Base-by-base conservation (phyloP, 2,329 filamentous ascomycete genomes). In the Penicillium janthinellum region DNA sequence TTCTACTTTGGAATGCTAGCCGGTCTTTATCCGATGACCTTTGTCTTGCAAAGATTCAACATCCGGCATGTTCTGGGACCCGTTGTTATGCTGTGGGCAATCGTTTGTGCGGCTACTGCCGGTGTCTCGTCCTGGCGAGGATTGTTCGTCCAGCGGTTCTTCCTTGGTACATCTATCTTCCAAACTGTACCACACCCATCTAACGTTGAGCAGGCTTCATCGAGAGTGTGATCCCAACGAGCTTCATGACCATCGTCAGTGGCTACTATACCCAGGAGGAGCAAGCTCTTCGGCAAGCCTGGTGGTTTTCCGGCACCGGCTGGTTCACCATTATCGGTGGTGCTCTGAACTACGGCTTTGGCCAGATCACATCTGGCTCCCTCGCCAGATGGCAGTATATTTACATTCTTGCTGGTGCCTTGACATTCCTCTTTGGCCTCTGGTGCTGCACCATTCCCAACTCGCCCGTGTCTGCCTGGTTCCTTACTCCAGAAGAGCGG, bases 1-100 rank as follows among this genome's bases (percentile, higher is more conserved):
- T 92, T 92, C 78, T 92, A 92, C 78, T 91, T 92, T 65, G 90
- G 90, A 39, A 90, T 90, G 88, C 81, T 93, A 2, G 86, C 84
- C 0, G 90, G 90, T 0, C 78, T 90, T 3, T 92, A 91, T 62
- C 90, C 89, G 1, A 86, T 91, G 84, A 88, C 88, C 0, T 90
- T 89, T 60, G 79, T 84, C 0, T 79, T 91, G 1, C 90, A 92
- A 73, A 84, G 85, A 20, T 90, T 91, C 77, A 80, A 86, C 60
- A 81, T 86, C 1, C 84, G 86, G n/a, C 81, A 82, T 49, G 84
- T 89, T 1, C 81, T 92, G 2, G 88, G 88, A n/a, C 73, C 73
- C 2, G 64, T 73, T 1, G 73, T 75, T 15, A 75, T 90, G 52
- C 55, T 89, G 6, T 92, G 90, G 90, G 82, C 87, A 0, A 73